Evolutionary conservation across 1,139 yeast genomes (phyloP).

Genomic region (Debaryomycetaceae sp.): DNA sequence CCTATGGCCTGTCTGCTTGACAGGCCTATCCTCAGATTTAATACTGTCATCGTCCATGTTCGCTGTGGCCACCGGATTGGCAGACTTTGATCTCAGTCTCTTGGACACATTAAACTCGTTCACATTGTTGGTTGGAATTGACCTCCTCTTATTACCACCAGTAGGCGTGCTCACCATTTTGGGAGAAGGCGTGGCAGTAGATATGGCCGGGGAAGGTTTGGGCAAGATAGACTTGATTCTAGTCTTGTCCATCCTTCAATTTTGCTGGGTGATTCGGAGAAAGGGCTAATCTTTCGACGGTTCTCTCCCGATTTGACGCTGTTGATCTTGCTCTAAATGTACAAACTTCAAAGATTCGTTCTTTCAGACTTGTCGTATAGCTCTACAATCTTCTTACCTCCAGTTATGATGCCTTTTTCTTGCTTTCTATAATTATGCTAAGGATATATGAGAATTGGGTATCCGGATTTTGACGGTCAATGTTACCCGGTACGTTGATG

Average conservation of each 20-base stretch:
- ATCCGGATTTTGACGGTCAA: neutral
- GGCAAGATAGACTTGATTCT: slow-evolving; percentile 37
- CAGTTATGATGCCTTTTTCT: neutral
- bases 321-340: neutral
- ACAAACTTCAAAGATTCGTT: neutral
- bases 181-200: slow-evolving; percentile 22
- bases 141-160: slow-evolving; percentile 4
- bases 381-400: too few species aligned
- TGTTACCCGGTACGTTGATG: slow-evolving; percentile 20
- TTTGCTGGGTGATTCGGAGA: slow-evolving; percentile 3
- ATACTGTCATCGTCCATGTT: neutral
- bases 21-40: slow-evolving; percentile 7
- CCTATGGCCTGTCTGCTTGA: slow-evolving; percentile 52
- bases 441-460: neutral
- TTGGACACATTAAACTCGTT: slow-evolving; percentile 5
- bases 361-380: too few species aligned
- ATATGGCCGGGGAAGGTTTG: slow-evolving; percentile 22
- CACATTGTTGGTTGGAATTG: slow-evolving; percentile 1
- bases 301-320: neutral
- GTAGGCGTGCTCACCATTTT: neutral
- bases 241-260: slow-evolving; percentile 30
- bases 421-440: neutral
- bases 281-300: neutral
- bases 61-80: slow-evolving; percentile 1
- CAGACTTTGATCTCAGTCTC: slow-evolving; percentile 11